Conservation (phyloP, 495 filamentous ascomycete genomes). For the Thozetella sp. region DNA sequence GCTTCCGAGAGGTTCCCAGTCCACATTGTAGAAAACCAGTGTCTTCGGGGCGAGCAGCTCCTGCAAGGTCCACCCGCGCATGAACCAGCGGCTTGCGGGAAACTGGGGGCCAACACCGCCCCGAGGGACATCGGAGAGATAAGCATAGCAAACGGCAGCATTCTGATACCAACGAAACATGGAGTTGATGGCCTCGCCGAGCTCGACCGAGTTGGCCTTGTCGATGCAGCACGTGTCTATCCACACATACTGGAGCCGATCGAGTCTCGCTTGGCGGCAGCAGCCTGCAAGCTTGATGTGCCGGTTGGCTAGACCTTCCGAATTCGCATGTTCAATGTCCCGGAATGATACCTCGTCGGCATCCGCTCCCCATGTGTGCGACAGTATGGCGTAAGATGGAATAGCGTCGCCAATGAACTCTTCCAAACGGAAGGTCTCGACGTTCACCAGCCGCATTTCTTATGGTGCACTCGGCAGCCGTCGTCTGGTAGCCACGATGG, state of each 20-base stretch:
- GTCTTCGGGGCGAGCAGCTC: constrained; percentile 32
- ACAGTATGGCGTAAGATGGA: constrained; percentile 18
- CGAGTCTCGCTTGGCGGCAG: constrained; percentile 17
- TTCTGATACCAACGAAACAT: constrained; percentile 34
- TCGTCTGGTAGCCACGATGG: too few relatives aligned
- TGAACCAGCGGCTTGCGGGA: constrained; percentile 12
- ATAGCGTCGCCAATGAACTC: constrained; percentile 16
- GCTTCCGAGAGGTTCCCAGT: constrained; percentile 1
- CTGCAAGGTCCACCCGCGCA: constrained; percentile 26
- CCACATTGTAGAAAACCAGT: constrained; percentile 3
- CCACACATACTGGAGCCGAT: constrained; percentile 16
- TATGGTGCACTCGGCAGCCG: too few relatives aligned
- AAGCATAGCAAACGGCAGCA: constrained; percentile 25
- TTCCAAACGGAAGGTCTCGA: too few relatives aligned
- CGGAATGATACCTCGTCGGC: constrained; percentile 8
- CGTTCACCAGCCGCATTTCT: too few relatives aligned
- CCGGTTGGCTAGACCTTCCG: constrained; percentile 8
- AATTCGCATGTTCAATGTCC: neutral
- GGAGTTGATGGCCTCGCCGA: constrained; percentile 33
- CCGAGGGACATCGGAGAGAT: constrained; percentile 17
- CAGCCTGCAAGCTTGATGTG: constrained; percentile 21
- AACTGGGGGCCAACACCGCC: neutral
- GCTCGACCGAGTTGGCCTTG: constrained; percentile 8
- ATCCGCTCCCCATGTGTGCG: constrained; percentile 17
- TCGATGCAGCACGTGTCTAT: constrained; percentile 21